Base-by-base conservation (phyloP, 225 moss, liverwort and hornwort genomes). In the Straminergon stramineum region DNA sequence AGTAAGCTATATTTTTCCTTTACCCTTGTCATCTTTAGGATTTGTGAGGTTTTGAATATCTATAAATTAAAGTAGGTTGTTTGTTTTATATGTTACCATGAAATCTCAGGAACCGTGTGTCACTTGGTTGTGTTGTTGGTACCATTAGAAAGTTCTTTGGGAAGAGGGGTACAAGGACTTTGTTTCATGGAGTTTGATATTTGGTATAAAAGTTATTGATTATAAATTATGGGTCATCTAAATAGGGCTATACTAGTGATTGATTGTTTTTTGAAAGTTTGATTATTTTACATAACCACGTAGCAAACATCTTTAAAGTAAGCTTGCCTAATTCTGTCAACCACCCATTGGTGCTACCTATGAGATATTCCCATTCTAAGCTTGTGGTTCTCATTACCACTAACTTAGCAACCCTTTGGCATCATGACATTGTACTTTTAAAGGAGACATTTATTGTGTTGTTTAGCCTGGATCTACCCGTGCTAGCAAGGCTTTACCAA, bases 81-180 rank as follows among this genome's bases (percentile, higher is more conserved):
- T 71, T 73, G 16, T 2, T 43, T 71, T 41, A 7, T 24, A 28
- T 43, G 6, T 43, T 43, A 43, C 3, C 15, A 6, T 23, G 5
- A 70, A 2, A 69, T 39, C 24, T 70, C 0, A 0, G 0, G 0
- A 70, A 23, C 7, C 2, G 0, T 13, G 7, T 7, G 4, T 70
- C 1, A 23, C 7, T 13, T 1, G 10, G 2, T 74, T 0, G 3
- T 0, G 3, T 28, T 17, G 1, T 74, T 74, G 2, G 17, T 74
- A 73, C 9, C 3, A 3, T 43, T 24, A 43, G 4, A 43, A 71
- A 71, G 9, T 1, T 27, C 3, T 43, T 1, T 16, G 1, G 3
- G 0, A 71, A 0, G 15, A 43, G 1, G 15, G 15, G 1, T 26
- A 7, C 1, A 15, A 2, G 3, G 5, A 5, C 26, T 41, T 71